Percentiles rank a stretch among this genome's conserved stretches.
Conservation (phyloP, 176 grass and related monocot genomes). For the Avena eriantha region DNA sequence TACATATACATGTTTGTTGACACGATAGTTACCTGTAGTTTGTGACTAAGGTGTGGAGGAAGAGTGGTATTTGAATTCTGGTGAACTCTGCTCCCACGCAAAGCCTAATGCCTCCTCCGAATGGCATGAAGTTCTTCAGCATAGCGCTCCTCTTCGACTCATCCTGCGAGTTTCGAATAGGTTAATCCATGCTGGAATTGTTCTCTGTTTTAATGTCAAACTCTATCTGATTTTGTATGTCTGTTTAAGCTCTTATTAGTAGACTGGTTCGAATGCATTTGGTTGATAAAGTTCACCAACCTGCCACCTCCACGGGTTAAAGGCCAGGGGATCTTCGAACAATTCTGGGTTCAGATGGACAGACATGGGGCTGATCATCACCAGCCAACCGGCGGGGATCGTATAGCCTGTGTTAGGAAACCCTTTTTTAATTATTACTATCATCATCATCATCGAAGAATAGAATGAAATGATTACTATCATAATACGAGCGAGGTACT, state of each 20-base stretch:
- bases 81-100: conserved; percentile 29
- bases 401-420: conserved; percentile 7
- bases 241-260: no score
- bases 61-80: conserved; percentile 12
- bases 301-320: conserved; percentile 36
- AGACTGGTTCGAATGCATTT: no score
- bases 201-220: no score
- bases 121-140: conserved; percentile 28
- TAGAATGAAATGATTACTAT: no score
- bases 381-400: conserved; percentile 27
- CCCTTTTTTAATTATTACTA: no score
- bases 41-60: conserved; percentile 40
- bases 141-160: background rate
- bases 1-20: no score
- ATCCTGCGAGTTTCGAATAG: background rate
- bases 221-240: no score
- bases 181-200: no score
- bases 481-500: no score
- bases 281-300: background rate
- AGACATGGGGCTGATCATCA: conserved; percentile 33
- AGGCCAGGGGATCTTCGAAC: conserved; percentile 17
- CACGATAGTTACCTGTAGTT: background rate
- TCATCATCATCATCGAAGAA: no score
- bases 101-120: conserved; percentile 26
- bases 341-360: conserved; percentile 36